A percentile compares a stretch with the other conserved stretches of the same genome.
phyloP scores from a whole-genome alignment of 179 eudicot genomes.

The Silene coronaria region DNA sequence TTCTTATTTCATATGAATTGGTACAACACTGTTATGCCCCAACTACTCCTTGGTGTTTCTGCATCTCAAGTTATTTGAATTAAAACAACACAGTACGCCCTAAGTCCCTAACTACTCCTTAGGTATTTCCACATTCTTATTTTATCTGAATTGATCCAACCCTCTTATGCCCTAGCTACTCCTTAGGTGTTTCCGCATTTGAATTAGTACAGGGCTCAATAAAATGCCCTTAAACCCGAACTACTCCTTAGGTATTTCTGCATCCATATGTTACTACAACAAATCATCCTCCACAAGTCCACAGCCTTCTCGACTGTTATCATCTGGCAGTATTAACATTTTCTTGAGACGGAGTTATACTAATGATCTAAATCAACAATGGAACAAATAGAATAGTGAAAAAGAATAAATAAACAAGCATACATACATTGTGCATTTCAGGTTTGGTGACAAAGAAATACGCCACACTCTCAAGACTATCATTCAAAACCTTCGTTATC shows the following conservation, averaged over 20 bases:
- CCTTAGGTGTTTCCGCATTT: no score
- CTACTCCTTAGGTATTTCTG: background rate
- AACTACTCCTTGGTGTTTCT: background rate
- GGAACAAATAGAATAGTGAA: background rate
- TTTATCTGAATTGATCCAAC: no score
- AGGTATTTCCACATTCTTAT: background rate
- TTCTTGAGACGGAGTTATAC: background rate
- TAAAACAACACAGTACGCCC: background rate
- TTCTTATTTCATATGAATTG: background rate
- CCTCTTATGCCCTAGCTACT: no score
- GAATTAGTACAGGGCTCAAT: no score
- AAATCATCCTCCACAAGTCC: background rate
- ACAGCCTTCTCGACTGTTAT: background rate
- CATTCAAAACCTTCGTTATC: slow-evolving; percentile 61
- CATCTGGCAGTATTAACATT: background rate
- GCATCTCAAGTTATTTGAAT: background rate
- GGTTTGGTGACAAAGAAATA: slow-evolving; percentile 57
- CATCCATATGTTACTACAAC: background rate
- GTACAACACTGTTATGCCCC: background rate
- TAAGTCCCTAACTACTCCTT: background rate
- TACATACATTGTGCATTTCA: slow-evolving; percentile 64
- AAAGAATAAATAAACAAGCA: background rate
- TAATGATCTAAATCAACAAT: background rate
- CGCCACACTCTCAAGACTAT: slow-evolving; percentile 67
- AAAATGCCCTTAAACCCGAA: background rate